Conservation (phyloP, 805 yeast genomes). For the Monosporozyma siamensis region DNA sequence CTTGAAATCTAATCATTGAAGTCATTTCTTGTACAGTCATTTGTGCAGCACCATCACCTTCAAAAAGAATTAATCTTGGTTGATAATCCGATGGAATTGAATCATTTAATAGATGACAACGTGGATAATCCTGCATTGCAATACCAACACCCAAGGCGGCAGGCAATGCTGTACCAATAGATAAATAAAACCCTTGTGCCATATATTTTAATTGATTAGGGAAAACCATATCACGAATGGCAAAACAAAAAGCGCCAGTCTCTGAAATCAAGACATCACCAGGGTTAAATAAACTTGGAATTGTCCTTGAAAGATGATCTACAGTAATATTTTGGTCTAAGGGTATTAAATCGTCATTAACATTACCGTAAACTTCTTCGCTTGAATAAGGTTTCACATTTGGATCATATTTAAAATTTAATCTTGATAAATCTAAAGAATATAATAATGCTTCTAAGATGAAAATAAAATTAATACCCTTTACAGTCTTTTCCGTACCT, state of each 20-base stretch:
- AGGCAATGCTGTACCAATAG: slow-evolving; percentile 86
- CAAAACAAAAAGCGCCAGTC: slow-evolving; percentile 78
- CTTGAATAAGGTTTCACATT: slow-evolving; percentile 19
- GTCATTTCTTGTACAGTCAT: slow-evolving; percentile 86
- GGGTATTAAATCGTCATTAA: slow-evolving; percentile 7
- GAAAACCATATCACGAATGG: slow-evolving; percentile 55
- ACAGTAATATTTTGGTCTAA: slow-evolving; percentile 37
- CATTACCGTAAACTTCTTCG: slow-evolving; percentile 10
- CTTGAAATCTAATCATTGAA: slow-evolving; percentile 47
- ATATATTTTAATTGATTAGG: slow-evolving; percentile 44
- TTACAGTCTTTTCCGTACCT: slow-evolving; percentile 22
- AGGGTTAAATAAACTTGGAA: slow-evolving; percentile 41
- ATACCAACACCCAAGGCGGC: slow-evolving; percentile 75
- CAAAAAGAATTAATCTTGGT: slow-evolving; percentile 59
- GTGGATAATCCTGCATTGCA: slow-evolving; percentile 49
- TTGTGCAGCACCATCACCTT: slow-evolving; percentile 94
- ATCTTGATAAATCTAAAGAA: slow-evolving; percentile 27
- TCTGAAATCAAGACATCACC: slow-evolving; percentile 71
- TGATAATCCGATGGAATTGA: slow-evolving; percentile 15
- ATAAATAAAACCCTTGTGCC: slow-evolving; percentile 69
- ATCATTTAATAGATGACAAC: slow-evolving; percentile 19
- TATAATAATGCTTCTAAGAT: slow-evolving; percentile 38
- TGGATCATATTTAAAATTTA: slow-evolving; percentile 16
- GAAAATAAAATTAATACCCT: slow-evolving; percentile 40
- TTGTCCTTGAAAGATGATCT: slow-evolving; percentile 33